A percentile compares a stretch with the other conserved stretches of the same genome.
Evolutionary conservation across 805 yeast species (phyloP).

Genomic region (Candida nitratophila): DNA sequence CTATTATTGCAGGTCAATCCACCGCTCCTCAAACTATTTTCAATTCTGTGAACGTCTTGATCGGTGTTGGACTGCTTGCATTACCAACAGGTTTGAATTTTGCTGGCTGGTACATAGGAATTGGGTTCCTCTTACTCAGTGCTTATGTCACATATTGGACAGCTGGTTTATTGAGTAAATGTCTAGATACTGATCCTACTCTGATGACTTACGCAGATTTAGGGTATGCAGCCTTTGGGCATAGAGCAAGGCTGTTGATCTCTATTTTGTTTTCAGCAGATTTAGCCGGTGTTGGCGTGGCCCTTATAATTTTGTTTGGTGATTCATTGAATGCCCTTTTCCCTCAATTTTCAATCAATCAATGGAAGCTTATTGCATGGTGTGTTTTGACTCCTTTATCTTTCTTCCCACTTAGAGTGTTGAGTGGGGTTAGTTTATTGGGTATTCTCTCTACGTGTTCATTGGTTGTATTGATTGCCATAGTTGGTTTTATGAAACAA

Average conservation of each 20-base stretch:
- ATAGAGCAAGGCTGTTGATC: conserved; percentile 64
- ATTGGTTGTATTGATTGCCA: conserved; percentile 36
- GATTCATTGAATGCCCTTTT: conserved; percentile 73
- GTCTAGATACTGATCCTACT: conserved; percentile 76
- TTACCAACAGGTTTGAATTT: conserved; percentile 57
- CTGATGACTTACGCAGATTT: conserved; percentile 84
- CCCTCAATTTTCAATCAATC: conserved; percentile 42
- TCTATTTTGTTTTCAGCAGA: conserved; percentile 73
- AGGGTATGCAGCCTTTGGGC: conserved; percentile 80
- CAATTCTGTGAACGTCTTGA: conserved; percentile 58
- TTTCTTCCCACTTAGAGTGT: conserved; percentile 47
- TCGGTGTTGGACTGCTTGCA: conserved; percentile 64
- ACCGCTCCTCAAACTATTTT: conserved; percentile 66
- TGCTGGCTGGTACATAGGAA: conserved; percentile 64
- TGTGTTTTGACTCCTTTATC: conserved; percentile 75
- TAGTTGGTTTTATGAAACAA: conserved; percentile 38
- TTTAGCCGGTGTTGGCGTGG: conserved; percentile 73
- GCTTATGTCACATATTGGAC: conserved; percentile 70
- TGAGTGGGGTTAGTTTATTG: conserved; percentile 46
- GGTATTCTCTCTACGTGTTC: conserved; percentile 52
- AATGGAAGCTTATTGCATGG: conserved; percentile 63
- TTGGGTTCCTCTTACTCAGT: conserved; percentile 48
- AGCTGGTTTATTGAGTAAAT: conserved; percentile 63
- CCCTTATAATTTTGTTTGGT: conserved; percentile 74
- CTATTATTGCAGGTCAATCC: conserved; percentile 75